Evolutionary conservation across 2,329 filamentous ascomycete genomes (phyloP).

Genomic region (Ceratocystis lukuohia): DNA sequence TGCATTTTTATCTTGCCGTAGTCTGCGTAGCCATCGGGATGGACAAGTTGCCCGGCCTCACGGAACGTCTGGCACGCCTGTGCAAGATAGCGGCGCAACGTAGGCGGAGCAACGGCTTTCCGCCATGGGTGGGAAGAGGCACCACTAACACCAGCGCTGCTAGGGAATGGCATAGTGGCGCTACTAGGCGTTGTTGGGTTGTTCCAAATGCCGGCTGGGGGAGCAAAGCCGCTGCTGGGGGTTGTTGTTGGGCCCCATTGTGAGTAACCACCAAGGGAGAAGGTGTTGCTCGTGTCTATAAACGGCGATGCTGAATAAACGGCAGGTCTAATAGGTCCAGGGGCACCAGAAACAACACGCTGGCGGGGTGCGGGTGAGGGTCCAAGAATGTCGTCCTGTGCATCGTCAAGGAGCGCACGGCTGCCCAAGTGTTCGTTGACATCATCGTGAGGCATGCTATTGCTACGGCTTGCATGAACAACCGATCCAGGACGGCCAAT

Average conservation of each 20-base stretch:
- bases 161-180: constrained; percentile 40
- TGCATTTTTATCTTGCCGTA: constrained; percentile 54
- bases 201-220: constrained; percentile 15
- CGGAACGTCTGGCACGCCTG: constrained; percentile 57
- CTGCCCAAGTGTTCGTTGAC: constrained; percentile 75
- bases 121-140: not conserved
- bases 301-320: constrained; percentile 24
- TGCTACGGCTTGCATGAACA: constrained; percentile 31
- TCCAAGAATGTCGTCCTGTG: constrained; percentile 23
- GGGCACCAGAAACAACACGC: constrained; percentile 22
- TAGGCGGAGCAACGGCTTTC: constrained; percentile 29
- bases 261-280: constrained; percentile 27
- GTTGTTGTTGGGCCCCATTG: constrained; percentile 29
- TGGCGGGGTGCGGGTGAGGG: constrained; percentile 9
- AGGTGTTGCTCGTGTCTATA: constrained; percentile 29
- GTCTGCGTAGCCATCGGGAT: constrained; percentile 48
- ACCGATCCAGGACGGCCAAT: constrained; percentile 78
- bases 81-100: constrained; percentile 61
- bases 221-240: constrained; percentile 12
- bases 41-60: constrained; percentile 28
- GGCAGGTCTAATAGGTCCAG: constrained; percentile 8
- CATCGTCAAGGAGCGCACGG: constrained; percentile 73
- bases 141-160: not conserved
- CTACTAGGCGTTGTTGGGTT: constrained; percentile 28
- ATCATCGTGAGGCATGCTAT: constrained; percentile 38